A percentile compares a stretch with the other conserved stretches of the same genome.
Conservation (phyloP, 75 land plant genomes). For the Cupressus sempervirens region DNA sequence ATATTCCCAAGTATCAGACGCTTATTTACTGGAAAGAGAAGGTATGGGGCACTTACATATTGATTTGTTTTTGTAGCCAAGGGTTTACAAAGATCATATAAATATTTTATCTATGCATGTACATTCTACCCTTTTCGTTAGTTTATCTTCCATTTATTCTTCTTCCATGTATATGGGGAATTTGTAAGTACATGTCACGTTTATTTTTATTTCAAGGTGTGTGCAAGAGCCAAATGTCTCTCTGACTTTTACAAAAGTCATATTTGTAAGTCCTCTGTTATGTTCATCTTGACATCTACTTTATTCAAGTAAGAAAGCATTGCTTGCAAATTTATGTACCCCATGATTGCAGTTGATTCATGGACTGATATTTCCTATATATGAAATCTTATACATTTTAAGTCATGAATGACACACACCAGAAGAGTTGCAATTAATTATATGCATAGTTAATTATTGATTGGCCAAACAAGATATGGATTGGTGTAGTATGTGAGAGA, state of each 20-base stretch:
- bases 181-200: neutral
- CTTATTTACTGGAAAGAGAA: constrained; percentile 44
- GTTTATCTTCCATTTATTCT: neutral
- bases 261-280: neutral
- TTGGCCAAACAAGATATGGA: too few relatives aligned
- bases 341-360: neutral
- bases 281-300: neutral
- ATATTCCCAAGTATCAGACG: constrained; percentile 43
- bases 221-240: neutral
- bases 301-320: neutral
- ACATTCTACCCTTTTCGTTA: neutral
- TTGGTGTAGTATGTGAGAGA: neutral
- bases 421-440: neutral
- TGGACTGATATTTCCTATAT: neutral
- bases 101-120: neutral
- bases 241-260: neutral
- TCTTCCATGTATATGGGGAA: neutral
- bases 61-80: neutral
- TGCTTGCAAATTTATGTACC: neutral
- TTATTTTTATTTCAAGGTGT: neutral
- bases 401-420: neutral
- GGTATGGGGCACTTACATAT: constrained; percentile 18
- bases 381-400: neutral
- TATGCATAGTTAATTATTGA: neutral
- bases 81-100: neutral